These are phyloP conservation scores for Mycena olivaceomarginata DNA, from an alignment of 768 basidiomycete genomes.

Conservation along the genomic window DNA sequence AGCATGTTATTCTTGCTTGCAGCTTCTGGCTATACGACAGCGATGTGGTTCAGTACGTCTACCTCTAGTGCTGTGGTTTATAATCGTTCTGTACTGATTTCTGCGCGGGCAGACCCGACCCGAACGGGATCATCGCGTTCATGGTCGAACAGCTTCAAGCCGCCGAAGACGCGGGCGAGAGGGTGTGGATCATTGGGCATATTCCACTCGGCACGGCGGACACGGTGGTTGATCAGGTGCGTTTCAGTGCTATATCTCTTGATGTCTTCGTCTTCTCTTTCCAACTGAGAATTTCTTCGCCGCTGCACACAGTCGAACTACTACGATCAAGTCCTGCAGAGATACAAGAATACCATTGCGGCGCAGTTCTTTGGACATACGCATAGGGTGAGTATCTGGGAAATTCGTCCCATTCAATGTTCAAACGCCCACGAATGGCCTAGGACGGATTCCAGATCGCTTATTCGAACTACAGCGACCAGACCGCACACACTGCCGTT, in stretches of 20 bases:
- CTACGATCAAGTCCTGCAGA: conserved; percentile 63
- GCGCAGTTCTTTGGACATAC: conserved; percentile 66
- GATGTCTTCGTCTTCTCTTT: background rate
- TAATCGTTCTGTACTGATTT: background rate
- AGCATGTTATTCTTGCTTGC: background rate
- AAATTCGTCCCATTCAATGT: no score
- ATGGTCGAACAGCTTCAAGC: conserved; percentile 58
- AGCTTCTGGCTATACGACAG: conserved; percentile 65
- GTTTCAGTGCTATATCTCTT: background rate
- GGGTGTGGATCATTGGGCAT: conserved; percentile 63
- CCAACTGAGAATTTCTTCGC: background rate
- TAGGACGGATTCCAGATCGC: conserved; percentile 64
- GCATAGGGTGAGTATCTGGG: conserved; percentile 48
- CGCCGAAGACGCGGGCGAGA: conserved; percentile 60
- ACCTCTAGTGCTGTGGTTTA: background rate
- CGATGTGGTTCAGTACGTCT: conserved; percentile 54
- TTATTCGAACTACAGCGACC: conserved; percentile 59
- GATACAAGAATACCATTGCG: conserved; percentile 62
- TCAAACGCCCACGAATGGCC: no score
- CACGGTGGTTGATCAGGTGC: conserved; percentile 46
- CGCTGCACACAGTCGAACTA: conserved; percentile 57
- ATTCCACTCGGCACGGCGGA: conserved; percentile 58
- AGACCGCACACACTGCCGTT: conserved; percentile 53
- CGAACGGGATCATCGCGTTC: conserved; percentile 64
- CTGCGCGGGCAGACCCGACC: conserved; percentile 54